Base-by-base conservation (phyloP, 495 filamentous ascomycete genomes). In the Aspergillus sclerotioniger region DNA sequence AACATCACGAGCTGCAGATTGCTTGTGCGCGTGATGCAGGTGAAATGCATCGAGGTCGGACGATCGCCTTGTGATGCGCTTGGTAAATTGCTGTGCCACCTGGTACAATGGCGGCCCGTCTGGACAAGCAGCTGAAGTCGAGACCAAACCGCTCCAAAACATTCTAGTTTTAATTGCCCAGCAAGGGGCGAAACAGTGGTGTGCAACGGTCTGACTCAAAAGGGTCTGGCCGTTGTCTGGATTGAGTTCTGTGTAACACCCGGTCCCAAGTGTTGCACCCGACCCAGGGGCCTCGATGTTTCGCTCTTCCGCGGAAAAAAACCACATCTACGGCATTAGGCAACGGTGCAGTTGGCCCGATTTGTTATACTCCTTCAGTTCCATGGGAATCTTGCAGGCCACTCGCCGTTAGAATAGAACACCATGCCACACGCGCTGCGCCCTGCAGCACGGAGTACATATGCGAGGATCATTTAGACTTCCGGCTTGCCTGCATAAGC, bases 401-500 rank as follows among this genome's bases (percentile, higher is more conserved):
- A 25, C 25, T 25, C 25, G 25, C 25, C 25, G 25, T 25, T 25
- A n/a, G 25, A 25, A 25, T 25, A 25, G 25, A 5, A 25, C n/a
- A n/a, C 25, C 5, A 25, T 25, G 25, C 25, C 25, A 25, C 25
- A 25, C 25, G 25, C 25, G 25, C 25, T 25, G 25, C 25, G 25
- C 25, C 25, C 25, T 25, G 25, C 25, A 25, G 25, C 25, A 25
- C 25, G n/a, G n/a, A 25, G 25, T 25, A 25, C 25, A 19, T 49
- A 21, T 32, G 21, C 39, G 43, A 55, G 25, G 32, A 25, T 43
- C 21, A 47, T 32, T 55, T 55, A 55, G 41, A 55, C 53, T 55
- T 55, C 41, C 53, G 53, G 53, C 15, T 55, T 37, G 53, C 53
- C 45, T 25, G 53, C 53, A 55, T 39, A 41, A 44, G 43, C 46